Evolutionary conservation across 2,329 filamentous ascomycete genomes (phyloP), one percentile per base, ranked within the genome.

Genomic region (Lojkania enalia): DNA sequence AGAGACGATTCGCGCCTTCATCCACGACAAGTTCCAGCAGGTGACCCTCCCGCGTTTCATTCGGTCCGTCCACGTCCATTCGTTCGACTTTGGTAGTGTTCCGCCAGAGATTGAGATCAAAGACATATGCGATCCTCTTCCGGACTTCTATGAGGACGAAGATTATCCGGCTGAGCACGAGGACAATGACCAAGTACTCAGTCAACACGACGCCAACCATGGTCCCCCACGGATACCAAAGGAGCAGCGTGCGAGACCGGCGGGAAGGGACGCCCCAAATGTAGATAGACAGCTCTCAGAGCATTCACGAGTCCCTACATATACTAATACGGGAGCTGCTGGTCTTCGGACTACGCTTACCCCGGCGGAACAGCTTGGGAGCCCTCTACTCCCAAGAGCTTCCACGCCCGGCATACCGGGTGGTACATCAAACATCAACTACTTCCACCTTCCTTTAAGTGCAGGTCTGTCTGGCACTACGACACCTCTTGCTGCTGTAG

Each of bases 1-100:
- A 37, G 86, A 90, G 66, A 82, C 81, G 52, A 95, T 99, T 71
- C 88, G 92, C 55, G 84, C 85, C 61, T 99, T 99, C 73, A 88
- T 99, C 60, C 90, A 99, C 73, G 86, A 90, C 66, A 94, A 91
- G 64, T 99, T 99, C 72, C 94, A 99, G 73, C 84, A 90, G 49
- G 86, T 97, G 52, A 82, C 87, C 19, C 80, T 99, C 35, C 94
- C 94, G 47, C 88, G 90, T 63, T 96, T 99, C 79, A 96, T 99
- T 72, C 91, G 94, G 64, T 94, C 90, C 19, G 94, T 99, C 59
- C 87, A 90, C 42, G 91, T 96, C 30, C 91, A 96, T 68, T 86
- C 88, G 49, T 99, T 99, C 72, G 86, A 92, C 53, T 96, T 99
- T 68, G 94, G 94, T 36, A 83, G 78, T 20, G 84, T 92, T 38